Evolutionary conservation across 2,329 filamentous ascomycete species (phyloP).

Genomic region (Cladosporium sp.): DNA sequence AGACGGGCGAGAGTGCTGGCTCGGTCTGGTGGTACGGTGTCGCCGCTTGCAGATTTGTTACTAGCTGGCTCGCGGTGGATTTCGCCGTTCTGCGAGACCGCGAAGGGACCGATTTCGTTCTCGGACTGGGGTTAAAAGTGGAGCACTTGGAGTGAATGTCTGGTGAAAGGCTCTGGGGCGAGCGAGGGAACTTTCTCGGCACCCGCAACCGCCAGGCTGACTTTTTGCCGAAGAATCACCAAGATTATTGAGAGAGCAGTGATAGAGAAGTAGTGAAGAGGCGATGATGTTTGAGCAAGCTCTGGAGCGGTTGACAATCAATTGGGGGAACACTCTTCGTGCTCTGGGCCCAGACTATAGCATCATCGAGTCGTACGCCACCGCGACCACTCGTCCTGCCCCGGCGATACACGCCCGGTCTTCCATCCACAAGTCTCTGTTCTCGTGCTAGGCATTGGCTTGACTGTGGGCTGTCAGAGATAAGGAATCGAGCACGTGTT

Average conservation of each 20-base stretch:
- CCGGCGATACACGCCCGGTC: background rate
- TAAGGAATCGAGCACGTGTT: slow-evolving; percentile 12
- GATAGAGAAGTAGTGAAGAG: no score
- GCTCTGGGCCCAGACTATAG: background rate
- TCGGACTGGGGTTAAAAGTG: slow-evolving; percentile 2
- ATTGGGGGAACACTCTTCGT: background rate
- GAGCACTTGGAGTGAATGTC: slow-evolving; percentile 9
- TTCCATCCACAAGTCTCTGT: background rate
- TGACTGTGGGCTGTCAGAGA: slow-evolving; percentile 2
- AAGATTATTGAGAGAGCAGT: no score
- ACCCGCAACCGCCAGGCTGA: background rate
- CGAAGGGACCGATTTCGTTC: slow-evolving; percentile 10
- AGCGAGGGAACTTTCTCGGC: slow-evolving; percentile 9
- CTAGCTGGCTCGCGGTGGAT: background rate
- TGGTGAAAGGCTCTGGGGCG: slow-evolving; percentile 3
- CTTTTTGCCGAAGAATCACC: slow-evolving; percentile 12
- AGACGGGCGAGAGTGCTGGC: no score
- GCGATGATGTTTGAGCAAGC: background rate
- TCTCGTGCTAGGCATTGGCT: slow-evolving; percentile 1
- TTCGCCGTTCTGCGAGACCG: slow-evolving; percentile 4
- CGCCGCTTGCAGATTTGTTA: no score
- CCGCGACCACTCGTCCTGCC: background rate
- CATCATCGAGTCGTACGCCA: background rate
- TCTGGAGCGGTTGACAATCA: no score
- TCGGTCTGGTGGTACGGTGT: no score